Conservation (phyloP, 2,329 filamentous ascomycete species). For the Calonectria pseudoreteaudii region DNA sequence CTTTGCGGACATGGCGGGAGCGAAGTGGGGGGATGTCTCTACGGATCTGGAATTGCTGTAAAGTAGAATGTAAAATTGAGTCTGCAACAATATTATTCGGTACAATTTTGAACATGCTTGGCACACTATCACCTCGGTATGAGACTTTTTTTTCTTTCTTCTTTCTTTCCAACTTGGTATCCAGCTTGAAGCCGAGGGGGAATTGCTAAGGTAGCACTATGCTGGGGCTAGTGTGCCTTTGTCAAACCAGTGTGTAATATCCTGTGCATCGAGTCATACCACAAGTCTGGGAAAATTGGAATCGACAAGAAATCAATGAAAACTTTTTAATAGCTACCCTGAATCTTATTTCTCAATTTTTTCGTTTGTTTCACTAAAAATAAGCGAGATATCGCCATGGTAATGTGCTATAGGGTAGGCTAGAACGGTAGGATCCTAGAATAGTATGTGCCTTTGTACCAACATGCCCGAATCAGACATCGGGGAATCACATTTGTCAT, state of each 20-base stretch:
- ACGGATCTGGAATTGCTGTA: constrained; percentile 36
- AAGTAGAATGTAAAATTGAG: background rate
- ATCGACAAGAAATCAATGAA: background rate
- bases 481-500: background rate
- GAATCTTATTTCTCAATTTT: too few species aligned
- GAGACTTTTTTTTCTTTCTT: background rate
- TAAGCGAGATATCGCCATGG: too few species aligned
- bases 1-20: constrained; percentile 43
- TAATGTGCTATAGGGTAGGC: background rate
- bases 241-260: background rate
- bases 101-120: background rate
- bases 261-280: background rate
- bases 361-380: too few species aligned
- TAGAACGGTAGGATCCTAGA: background rate
- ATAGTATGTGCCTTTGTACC: too few species aligned
- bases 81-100: background rate
- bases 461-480: background rate
- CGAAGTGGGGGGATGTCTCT: constrained; percentile 45
- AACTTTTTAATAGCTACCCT: background rate
- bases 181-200: background rate
- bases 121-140: background rate
- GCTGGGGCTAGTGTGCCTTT: background rate
- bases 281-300: background rate
- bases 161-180: background rate
- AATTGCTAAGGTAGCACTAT: background rate